Percentiles rank a stretch among this genome's conserved stretches.
Evolutionary conservation across 495 filamentous ascomycete species (phyloP).

Genomic region (Penicillium robsamsonii): DNA sequence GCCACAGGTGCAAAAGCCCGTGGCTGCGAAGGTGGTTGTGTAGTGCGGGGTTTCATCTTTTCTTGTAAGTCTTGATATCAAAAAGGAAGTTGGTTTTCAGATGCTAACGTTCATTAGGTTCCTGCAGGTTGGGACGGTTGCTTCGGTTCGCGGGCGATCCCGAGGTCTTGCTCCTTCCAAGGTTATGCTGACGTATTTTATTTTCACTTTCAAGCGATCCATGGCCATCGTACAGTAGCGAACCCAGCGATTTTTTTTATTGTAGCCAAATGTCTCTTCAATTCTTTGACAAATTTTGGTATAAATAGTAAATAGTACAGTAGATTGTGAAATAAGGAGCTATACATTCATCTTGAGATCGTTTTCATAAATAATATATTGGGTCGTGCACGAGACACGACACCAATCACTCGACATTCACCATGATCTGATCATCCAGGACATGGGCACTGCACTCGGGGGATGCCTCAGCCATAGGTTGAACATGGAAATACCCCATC

Average conservation of each 20-base stretch:
- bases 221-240: not conserved
- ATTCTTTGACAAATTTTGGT: not conserved
- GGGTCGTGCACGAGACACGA: not conserved
- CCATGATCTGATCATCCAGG: conserved; percentile 4
- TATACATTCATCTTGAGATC: not conserved
- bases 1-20: not conserved
- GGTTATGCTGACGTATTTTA: not conserved
- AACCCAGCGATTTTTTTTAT: not conserved
- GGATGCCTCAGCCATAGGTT: conserved; percentile 12
- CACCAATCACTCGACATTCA: not conserved
- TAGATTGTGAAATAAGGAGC: not conserved
- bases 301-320: not conserved
- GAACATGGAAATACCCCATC: conserved; percentile 36
- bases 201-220: conserved; percentile 7
- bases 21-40: not conserved
- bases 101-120: not conserved
- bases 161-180: too few relatives aligned
- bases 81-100: not conserved
- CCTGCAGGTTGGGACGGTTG: conserved; percentile 5
- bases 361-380: conserved; percentile 9
- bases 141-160: not conserved
- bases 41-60: not conserved
- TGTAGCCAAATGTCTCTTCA: not conserved
- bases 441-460: not conserved
- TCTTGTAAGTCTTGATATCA: not conserved